phyloP scores from a whole-genome alignment of 2,329 filamentous ascomycete species.

The Corinectria fuckeliana region DNA sequence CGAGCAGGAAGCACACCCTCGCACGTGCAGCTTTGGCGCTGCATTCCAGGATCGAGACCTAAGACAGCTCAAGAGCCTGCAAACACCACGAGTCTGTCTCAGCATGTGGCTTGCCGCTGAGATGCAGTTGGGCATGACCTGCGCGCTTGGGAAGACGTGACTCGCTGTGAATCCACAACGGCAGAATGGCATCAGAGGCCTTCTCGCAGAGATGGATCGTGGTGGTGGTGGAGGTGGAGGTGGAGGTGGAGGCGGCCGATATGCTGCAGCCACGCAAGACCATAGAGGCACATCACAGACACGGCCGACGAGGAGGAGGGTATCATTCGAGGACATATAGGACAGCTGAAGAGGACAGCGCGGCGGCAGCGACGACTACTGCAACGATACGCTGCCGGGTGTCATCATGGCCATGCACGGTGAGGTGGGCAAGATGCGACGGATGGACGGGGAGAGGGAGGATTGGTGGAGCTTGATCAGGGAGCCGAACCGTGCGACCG shows the following conservation, averaged over 20 bases:
- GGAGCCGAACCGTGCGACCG: constrained; percentile 22
- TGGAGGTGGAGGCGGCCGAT: constrained; percentile 11
- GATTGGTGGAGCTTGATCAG: constrained; percentile 1
- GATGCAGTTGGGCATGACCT: constrained; percentile 28
- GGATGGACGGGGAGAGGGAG: not conserved
- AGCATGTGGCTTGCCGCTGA: constrained; percentile 35
- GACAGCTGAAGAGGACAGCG: not conserved
- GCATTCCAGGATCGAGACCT: constrained; percentile 33
- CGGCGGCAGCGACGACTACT: constrained; percentile 27
- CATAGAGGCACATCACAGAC: constrained; percentile 4
- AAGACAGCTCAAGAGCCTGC: constrained; percentile 26
- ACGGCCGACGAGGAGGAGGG: constrained; percentile 1
- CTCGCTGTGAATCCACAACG: not conserved
- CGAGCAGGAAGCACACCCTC: constrained; percentile 28
- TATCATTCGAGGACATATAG: not conserved
- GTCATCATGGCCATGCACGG: constrained; percentile 32
- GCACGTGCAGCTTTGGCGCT: constrained; percentile 34
- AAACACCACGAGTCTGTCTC: constrained; percentile 24
- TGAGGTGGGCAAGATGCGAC: constrained; percentile 34
- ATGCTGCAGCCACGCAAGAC: constrained; percentile 10
- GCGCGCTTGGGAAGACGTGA: constrained; percentile 18
- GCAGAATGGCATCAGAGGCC: not conserved
- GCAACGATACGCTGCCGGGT: constrained; percentile 33
- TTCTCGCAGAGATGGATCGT: not conserved
- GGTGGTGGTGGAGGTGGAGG: constrained; percentile 10